phyloP scores from a whole-genome alignment of 176 grass and related monocot genomes.

The Ensete ventricosum region DNA sequence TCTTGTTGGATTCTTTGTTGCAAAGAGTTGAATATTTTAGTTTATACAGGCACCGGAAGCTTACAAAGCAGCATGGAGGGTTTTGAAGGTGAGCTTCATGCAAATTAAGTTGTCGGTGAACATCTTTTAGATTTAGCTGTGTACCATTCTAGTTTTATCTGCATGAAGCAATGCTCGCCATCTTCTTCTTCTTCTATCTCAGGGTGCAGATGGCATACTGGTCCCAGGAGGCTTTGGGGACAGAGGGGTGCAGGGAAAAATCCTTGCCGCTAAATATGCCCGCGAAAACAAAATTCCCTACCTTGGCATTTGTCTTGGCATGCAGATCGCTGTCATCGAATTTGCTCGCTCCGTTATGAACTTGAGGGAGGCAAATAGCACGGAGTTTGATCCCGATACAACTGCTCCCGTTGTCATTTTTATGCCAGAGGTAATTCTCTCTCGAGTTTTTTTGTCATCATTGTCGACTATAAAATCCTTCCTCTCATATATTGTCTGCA shows the following conservation, averaged over 20 bases:
- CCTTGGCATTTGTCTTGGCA: conserved; percentile 89
- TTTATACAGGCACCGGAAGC: conserved; percentile 56
- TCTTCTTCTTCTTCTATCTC: conserved; percentile 1
- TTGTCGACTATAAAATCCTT: background rate
- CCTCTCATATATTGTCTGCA: background rate
- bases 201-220: conserved; percentile 77
- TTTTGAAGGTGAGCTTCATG: conserved; percentile 48
- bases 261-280: conserved; percentile 88
- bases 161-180: no score
- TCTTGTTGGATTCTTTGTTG: background rate
- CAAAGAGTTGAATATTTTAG: conserved; percentile 6
- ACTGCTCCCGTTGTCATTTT: conserved; percentile 67
- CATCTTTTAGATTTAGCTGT: conserved; percentile 3
- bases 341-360: conserved; percentile 79
- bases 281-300: conserved; percentile 81
- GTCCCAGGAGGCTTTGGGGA: conserved; percentile 91
- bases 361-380: conserved; percentile 67
- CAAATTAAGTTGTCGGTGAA: background rate
- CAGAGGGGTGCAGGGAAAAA: conserved; percentile 85
- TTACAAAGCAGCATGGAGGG: conserved; percentile 64
- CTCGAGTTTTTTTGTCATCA: no score
- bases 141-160: conserved; percentile 7
- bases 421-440: conserved; percentile 73
- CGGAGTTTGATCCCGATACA: conserved; percentile 66
- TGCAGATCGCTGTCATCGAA: conserved; percentile 91